These are phyloP conservation scores for Aspergillus novoparasiticus DNA, from an alignment of 2,329 filamentous ascomycete species.

Conservation along the genomic window DNA sequence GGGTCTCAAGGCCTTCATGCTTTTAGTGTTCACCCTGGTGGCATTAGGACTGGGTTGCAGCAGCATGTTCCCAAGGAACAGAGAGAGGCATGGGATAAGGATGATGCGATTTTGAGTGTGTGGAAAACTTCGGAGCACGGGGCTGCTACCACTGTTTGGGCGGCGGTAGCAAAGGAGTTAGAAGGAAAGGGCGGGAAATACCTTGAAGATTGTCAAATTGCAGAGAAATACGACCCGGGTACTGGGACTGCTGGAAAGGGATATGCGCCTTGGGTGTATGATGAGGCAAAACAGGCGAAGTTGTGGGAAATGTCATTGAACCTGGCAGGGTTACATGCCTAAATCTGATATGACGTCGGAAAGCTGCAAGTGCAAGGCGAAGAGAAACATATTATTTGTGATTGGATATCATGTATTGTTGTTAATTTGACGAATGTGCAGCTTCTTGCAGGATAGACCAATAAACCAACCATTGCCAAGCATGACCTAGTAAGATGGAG, in stretches of 20 bases:
- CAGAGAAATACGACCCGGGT: neutral
- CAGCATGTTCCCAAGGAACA: conserved; percentile 10
- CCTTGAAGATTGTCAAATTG: conserved; percentile 28
- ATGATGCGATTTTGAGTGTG: neutral
- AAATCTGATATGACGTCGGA: neutral
- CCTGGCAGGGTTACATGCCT: neutral
- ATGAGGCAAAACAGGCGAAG: conserved; percentile 9
- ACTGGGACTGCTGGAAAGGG: conserved; percentile 9
- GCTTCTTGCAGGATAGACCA: neutral
- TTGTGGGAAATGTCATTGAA: conserved; percentile 15
- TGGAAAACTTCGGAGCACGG: conserved; percentile 25
- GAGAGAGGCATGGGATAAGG: neutral
- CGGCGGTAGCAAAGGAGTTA: conserved; percentile 27
- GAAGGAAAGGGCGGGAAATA: conserved; percentile 31
- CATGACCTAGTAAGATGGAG: no score
- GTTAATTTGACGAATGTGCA: neutral
- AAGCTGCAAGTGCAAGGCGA: neutral
- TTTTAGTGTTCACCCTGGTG: conserved; percentile 51
- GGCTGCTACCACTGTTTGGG: conserved; percentile 32
- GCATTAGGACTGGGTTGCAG: conserved; percentile 9
- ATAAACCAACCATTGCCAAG: neutral
- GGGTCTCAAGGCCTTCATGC: conserved; percentile 49
- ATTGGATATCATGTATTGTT: neutral
- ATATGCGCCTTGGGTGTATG: conserved; percentile 20
- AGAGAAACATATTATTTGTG: neutral